phyloP scores from a whole-genome alignment of 441 rosid species.

The Populus hybrid region DNA sequence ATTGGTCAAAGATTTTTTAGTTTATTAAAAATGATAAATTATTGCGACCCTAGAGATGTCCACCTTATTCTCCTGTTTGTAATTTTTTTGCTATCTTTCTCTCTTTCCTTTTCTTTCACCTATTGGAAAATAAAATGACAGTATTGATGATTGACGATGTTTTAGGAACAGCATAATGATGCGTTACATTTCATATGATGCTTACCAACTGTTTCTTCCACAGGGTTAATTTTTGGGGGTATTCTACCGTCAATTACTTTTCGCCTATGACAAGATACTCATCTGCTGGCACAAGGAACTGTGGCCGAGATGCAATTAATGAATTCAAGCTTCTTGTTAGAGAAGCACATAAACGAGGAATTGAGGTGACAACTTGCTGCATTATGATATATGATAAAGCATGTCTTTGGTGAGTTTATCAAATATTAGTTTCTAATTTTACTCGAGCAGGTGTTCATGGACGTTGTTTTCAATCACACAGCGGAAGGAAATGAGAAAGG shows the following conservation, averaged over 20 bases:
- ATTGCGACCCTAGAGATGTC: background rate
- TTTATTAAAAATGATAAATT: background rate
- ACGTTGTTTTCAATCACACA: conserved; percentile 97
- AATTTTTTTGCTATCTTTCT: background rate
- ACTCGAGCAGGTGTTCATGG: conserved; percentile 79
- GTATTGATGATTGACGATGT: background rate
- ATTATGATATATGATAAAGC: conserved; percentile 7
- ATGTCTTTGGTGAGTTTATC: background rate
- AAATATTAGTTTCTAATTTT: conserved; percentile 20
- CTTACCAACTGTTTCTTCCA: conserved; percentile 11
- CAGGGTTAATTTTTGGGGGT: conserved; percentile 99
- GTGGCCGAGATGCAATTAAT: conserved; percentile 70
- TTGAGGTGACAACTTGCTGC: conserved; percentile 63
- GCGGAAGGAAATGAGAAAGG: conserved; percentile 98
- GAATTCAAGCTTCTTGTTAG: conserved; percentile 84
- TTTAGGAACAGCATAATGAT: background rate
- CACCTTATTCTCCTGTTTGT: background rate
- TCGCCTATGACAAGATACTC: conserved; percentile 96
- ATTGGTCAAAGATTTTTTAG: background rate
- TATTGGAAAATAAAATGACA: background rate
- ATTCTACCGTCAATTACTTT: conserved; percentile 86
- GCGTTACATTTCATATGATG: conserved; percentile 3
- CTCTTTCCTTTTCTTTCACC: background rate
- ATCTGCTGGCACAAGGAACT: conserved; percentile 51
- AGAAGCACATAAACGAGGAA: conserved; percentile 94